Base-by-base conservation (phyloP, 2,329 filamentous ascomycete species). In the Calonectria pauciramosa region DNA sequence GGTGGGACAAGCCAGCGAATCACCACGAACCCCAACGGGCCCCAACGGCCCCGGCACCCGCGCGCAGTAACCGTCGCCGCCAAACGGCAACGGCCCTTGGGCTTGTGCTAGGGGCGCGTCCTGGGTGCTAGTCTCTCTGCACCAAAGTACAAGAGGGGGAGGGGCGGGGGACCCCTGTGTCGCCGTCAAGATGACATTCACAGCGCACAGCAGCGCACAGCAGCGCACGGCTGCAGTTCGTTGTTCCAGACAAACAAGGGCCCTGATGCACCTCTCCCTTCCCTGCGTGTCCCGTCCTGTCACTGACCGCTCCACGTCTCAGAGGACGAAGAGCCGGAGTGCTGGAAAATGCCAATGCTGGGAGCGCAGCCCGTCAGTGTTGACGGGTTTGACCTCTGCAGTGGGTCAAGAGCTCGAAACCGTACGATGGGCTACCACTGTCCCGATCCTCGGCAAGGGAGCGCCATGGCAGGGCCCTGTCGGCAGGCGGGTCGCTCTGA, bases 181-280 rank as follows among this genome's bases (percentile, higher is more conserved):
- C 20, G 32, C 36, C 63, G 59, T 60, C 68, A 69, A 71, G 44
- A 49, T 78, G 77, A 71, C 75, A 63, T 69, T 71, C 70, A 52
- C 60, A 74, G 75, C 74, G 71, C 77, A 68, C 76, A 78, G 64
- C 60, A 74, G 75, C 74, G 71, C 77, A 68, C 76, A 78, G 64
- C 66, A 64, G 67, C 44, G 67, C 76, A 74, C 75, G 74, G 75
- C 66, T 72, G 66, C 70, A 68, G 59, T 68, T 74, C 65, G 70
- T 44, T 69, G 60, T 65, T 64, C 36, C 66, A 72, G 47, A 49
- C 68, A 70, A 70, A 59, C 14, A 68, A 71, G 60, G 51, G 32
- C 18, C 56, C 28, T 2, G 56, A n/a, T n/a, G 41, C 49, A 28
- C 49, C 36, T 28, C 41, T 23, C 63, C 23, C n/a, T n/a, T 13